Base-by-base conservation (phyloP, 2,329 filamentous ascomycete species). In the Rutstroemia sp. region DNA sequence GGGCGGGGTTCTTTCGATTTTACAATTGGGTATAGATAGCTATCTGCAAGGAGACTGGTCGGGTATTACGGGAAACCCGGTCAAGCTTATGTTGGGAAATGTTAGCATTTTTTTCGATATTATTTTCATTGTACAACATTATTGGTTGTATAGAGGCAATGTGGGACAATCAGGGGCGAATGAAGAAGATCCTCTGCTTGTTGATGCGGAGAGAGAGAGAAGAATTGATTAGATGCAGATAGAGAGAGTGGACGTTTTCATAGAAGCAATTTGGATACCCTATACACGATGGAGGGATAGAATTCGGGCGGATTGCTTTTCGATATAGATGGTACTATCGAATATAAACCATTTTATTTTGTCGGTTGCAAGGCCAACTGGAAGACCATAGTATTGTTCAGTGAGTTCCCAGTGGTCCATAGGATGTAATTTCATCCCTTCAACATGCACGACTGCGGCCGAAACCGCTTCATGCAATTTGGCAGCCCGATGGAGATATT, bases 81-180 rank as follows among this genome's bases (percentile, higher is more conserved):
- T 94, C 64, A 99, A 97, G 74, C 83, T 97, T 57, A 83, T 85
- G 2, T 78, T 97, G 44, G 88, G 89, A 14, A 92, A 95, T 67
- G 82, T 96, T 47, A 90, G 86, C 57, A 86, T 97, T 65, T 70
- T 89, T 2, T 97, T 96, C 70, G 92, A 97, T 69, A 61, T 87
- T 34, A 76, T 96, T 49, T 97, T 97, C 69, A 86, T 97, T 51
- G 67, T 80, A 4, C 94, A 99, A 73, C 94, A 97, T 72, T 97
- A 92, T 65, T 74, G 92, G 38, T 71, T 96, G 19, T 97, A 96
- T 68, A 71, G 41, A n/a, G 56, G 56, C 1, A 58, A 59, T 10
- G 25, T 50, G 16, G 58, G 51, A 1, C 62, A 63, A 45, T 53
- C 45, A 17, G 46, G 59, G 9, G 17, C 51, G 7, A 57, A 63